Base-by-base conservation (phyloP, 371 early-diverging fungal genomes). In the Mucor velutinosus region DNA sequence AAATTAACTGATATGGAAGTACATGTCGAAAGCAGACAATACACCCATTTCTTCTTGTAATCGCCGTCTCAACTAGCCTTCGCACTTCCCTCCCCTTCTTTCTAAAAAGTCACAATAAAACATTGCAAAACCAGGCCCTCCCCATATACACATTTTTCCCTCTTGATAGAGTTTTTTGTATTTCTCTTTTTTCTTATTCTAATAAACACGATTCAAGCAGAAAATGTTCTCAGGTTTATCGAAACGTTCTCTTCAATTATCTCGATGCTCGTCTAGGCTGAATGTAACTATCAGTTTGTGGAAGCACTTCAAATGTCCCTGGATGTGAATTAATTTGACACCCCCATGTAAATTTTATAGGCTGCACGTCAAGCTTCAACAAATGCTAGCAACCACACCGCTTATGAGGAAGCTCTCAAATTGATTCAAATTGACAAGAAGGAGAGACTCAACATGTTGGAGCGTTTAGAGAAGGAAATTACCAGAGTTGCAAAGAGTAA, bases 331-430 rank as follows among this genome's bases (percentile, higher is more conserved):
- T 47, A 47, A 10, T 47, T 47, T 47, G 47, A 19, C 47, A 29
- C 29, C 32, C 29, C 39, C 41, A 12, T 39, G 39, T 41, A 17
- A 56, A 39, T 63, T 63, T 41, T 41, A 17, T 64, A 70, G 70
- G 61, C 29, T 58, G 53, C 61, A 68, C 70, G 76, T 55, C 35
- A 66, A 32, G 68, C 71, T 62, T 72, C 73, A 37, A 65, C 70
- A n/a, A 56, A 64, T 25, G 15, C 65, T n/a, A 11, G 29, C n/a
- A 58, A 63, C 21, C 66, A 89, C 70, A 82, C 84, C 11, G 90
- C 92, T 19, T 93, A 89, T 71, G 91, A 91, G 55, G 90, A 92
- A 73, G 93, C 93, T 3, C 71, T 93, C n/a, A 86, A 87, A 75
- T 73, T 90, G 58, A 91, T 93, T 57, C 78, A 84, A 49, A 71